Evolutionary conservation across 768 basidiomycete genomes (phyloP).

Genomic region (Paxillus rubicundulus): DNA sequence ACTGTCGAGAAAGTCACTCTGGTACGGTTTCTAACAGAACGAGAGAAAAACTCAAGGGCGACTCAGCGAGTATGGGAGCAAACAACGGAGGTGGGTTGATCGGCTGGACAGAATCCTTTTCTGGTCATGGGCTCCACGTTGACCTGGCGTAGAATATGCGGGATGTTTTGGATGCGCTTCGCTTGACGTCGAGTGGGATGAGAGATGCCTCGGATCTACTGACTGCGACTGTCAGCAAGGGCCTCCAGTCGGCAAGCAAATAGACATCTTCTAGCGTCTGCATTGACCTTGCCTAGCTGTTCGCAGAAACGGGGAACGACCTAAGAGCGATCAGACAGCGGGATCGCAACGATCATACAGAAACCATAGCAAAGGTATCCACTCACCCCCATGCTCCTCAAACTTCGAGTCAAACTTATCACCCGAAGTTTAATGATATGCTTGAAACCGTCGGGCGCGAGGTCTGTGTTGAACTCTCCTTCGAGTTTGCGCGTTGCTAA

Average conservation of each 20-base stretch:
- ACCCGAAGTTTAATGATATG: slow-evolving; percentile 22
- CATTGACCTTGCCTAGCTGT: slow-evolving; percentile 21
- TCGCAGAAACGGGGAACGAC: slow-evolving; percentile 17
- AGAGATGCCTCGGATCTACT: slow-evolving; percentile 22
- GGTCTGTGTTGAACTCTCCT: slow-evolving; percentile 12
- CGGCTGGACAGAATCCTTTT: slow-evolving; percentile 1
- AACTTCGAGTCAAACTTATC: slow-evolving; percentile 14
- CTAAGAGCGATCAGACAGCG: slow-evolving; percentile 21
- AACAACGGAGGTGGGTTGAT: slow-evolving; percentile 21
- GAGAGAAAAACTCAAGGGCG: slow-evolving; percentile 39
- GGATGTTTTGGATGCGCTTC: slow-evolving; percentile 19
- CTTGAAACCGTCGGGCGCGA: slow-evolving; percentile 23
- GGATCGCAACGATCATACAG: slow-evolving; percentile 17
- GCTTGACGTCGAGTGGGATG: slow-evolving; percentile 17
- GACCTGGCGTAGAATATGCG: slow-evolving; percentile 28
- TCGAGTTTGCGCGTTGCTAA: background rate
- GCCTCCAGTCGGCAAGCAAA: slow-evolving; percentile 21
- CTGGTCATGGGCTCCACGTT: background rate
- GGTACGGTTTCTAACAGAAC: slow-evolving; percentile 42
- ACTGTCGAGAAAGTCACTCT: slow-evolving; percentile 56
- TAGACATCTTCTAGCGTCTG: background rate
- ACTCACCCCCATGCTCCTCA: background rate
- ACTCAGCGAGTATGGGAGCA: slow-evolving; percentile 32
- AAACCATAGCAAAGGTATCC: slow-evolving; percentile 24
- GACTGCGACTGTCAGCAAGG: slow-evolving; percentile 8